Evolutionary conservation across 331 rosid genomes (phyloP), one percentile per base, ranked within the genome.

Genomic region (Malus hybrid): DNA sequence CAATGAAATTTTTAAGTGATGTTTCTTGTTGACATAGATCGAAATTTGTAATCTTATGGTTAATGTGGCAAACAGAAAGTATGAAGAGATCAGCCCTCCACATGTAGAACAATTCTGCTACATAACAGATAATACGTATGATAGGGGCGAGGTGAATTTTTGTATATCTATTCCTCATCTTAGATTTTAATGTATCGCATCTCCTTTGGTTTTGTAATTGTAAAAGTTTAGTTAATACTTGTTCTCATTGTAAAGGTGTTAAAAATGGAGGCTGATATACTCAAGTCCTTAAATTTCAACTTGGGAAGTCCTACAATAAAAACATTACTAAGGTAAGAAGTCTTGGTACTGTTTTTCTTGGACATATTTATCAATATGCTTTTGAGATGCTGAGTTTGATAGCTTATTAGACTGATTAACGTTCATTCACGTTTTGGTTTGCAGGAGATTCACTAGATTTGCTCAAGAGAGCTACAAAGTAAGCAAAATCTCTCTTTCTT

Each of bases 11-110:
- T 44, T 71, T 69, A 18, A 29, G 50, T 64, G 10, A 28, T 3
- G 24, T 26, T 72, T 22, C 2, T 22, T 62, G 6, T 2, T 34
- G 7, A 24, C 20, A 10, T 28, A 58, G 34, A 10, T 15, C 2
- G 0, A 33, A 39, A 18, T 72, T 30, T 15, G 5, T 50, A 22
- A 15, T 32, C 32, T 66, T 48, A 18, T 15, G 3, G 69, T 50
- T 19, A 3, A n/a, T 76, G 69, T 86, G 80, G 24, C 26, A 69
- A 24, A 63, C 66, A 93, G 98, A 39, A 94, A 91, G 66, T 94
- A 94, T 24, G 96, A 91, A 82, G 97, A 94, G 88, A 91, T 91
- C 55, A 91, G 82, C 56, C 93, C 97, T 70, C 99, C 93, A 26
- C 92, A 88, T 16, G 87, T 86, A 24, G 96, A 94, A 84, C 93